Evolutionary conservation across 2,329 filamentous ascomycete genomes (phyloP).

Genomic region (Emergomyces pasteurianus): DNA sequence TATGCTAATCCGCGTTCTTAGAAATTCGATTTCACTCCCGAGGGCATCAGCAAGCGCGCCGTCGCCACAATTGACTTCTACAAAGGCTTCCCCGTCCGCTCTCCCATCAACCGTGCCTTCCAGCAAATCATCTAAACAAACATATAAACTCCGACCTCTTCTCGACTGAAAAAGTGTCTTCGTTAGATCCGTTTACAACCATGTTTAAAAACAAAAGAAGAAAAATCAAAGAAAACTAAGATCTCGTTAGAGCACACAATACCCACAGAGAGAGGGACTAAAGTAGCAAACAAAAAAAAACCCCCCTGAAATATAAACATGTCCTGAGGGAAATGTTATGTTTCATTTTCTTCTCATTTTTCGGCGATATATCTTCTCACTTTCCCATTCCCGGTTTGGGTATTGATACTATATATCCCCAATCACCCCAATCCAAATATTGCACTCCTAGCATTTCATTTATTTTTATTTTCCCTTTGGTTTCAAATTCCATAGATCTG

Average conservation of each 20-base stretch:
- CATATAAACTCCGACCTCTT: background rate
- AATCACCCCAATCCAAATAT: no score
- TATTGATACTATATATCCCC: no score
- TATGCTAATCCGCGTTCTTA: slow-evolving; percentile 23
- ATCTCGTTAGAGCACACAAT: background rate
- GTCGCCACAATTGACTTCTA: slow-evolving; percentile 90
- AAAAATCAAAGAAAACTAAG: background rate
- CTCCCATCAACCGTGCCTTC: slow-evolving; percentile 94
- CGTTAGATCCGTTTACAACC: background rate
- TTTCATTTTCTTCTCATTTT: no score
- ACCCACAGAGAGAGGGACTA: background rate
- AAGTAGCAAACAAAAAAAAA: no score
- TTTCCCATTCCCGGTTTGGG: no score
- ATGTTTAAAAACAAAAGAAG: background rate
- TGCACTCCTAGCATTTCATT: no score
- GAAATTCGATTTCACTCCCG: slow-evolving; percentile 99
- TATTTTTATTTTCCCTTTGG: no score
- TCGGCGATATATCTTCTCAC: no score
- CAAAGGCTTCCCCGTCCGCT: slow-evolving; percentile 90
- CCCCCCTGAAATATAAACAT: no score
- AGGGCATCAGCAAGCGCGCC: slow-evolving; percentile 92
- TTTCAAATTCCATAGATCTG: no score
- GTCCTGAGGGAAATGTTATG: no score
- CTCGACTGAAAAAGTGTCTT: background rate
- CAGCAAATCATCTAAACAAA: slow-evolving; percentile 74